phyloP scores from a whole-genome alignment of 345 rosid genomes.

The Lepidium sativum region DNA sequence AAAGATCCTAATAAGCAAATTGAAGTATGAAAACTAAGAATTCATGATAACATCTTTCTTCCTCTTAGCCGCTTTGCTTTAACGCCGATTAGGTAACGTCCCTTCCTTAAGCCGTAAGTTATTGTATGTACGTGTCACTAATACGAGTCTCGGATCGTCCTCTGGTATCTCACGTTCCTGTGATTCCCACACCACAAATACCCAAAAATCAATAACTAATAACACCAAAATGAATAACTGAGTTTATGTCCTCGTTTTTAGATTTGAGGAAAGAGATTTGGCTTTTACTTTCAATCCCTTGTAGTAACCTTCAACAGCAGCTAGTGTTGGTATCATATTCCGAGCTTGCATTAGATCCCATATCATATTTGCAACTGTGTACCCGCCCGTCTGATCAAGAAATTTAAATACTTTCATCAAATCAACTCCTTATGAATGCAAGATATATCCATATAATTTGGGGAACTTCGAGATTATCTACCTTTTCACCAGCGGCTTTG shows the following conservation, averaged over 20 bases:
- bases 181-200: constrained; percentile 3
- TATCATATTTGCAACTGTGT: constrained; percentile 68
- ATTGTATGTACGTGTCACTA: constrained; percentile 45
- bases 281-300: constrained; percentile 63
- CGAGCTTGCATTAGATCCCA: constrained; percentile 94
- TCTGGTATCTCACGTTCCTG: constrained; percentile 74
- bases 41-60: not conserved
- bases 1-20: constrained; percentile 1
- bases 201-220: not conserved
- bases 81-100: constrained; percentile 5
- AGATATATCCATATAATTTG: not conserved
- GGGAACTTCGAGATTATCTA: constrained; percentile 14
- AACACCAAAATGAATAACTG: not conserved
- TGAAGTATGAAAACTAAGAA: not conserved
- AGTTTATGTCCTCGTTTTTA: not conserved
- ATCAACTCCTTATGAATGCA: not conserved
- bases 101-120: constrained; percentile 37
- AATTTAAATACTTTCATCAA: not conserved
- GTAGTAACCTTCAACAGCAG: constrained; percentile 79
- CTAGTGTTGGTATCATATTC: constrained; percentile 16
- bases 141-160: constrained; percentile 62
- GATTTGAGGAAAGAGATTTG: not conserved
- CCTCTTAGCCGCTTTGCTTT: not conserved
- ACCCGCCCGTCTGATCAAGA: constrained; percentile 64
- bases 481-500: constrained; percentile 86